Evolutionary conservation across 2,329 filamentous ascomycete genomes (phyloP), one percentile per base, ranked within the genome.

Genomic region (Alternaria alternata): DNA sequence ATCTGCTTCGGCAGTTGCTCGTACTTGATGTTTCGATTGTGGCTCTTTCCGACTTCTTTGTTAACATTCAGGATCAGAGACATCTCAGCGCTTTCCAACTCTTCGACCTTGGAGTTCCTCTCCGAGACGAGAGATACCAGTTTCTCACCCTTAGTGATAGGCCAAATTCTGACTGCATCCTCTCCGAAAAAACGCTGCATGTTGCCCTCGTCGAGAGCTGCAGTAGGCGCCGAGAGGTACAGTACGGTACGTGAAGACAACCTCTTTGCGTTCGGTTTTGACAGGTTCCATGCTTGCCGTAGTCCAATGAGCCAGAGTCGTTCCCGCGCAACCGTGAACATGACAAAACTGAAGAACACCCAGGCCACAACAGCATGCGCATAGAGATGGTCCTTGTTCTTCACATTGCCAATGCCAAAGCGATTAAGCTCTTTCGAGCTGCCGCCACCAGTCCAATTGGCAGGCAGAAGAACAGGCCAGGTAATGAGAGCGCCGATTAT

Each of bases 251-350:
- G 89, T 3, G 94, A 94, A 2, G 94, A 97, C 46, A 97, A 88
- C 58, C 94, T 91, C 72, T 89, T 90, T 54, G 93, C 87, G 76
- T 96, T 96, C 48, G 91, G 84, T 11, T 93, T 93, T 11, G 93
- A 94, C 56, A 96, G 86, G 41, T 96, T 87, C 80, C 96, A 97
- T 0, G 94, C 94, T 80, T 98, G 94, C 64, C 94, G 91, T 52
- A 98, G 81, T 73, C 96, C 96, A 82, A 97, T 91, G 79, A 92
- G 96, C 85, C 90, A 97, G 69, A 98, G 91, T 75, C 88, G 89
- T 79, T 98, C 94, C 59, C 94, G 87, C 57, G 93, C 91, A 64
- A 98, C 88, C 73, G 92, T 89, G 80, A 92, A 95, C 78, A 98
- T 90, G 66, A 98, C 85, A 75, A 98, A 98, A 46, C 87, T 81